Evolutionary conservation across 768 basidiomycete genomes (phyloP), one percentile per base, ranked within the genome.

Genomic region (Xerocomellus dryophilus): DNA sequence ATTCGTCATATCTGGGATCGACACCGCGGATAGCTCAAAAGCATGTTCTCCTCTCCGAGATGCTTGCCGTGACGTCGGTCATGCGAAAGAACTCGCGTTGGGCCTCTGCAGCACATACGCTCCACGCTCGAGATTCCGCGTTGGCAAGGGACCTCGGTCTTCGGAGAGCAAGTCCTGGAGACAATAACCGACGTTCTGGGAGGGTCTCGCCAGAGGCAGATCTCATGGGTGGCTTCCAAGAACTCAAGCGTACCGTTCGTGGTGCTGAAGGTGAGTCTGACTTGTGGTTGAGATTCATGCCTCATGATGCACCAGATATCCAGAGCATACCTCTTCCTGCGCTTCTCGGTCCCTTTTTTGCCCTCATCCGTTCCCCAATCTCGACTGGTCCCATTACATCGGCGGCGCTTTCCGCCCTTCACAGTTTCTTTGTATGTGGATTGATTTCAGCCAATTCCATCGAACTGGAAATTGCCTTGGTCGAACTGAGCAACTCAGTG

Each of bases 71-170:
- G 60, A 97, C 93, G 34, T 89, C 91, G 2, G 81, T 84, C 18
- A 98, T 99, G 95, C 90, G 96, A 70, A 93, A 94, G 77, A 98
- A 98, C 74, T 93, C 95, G 43, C 84, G 97, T 41, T 98, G 96
- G 96, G 89, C 95, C 17, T 84, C 89, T 12, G 81, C 81, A 42
- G 81, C 80, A 25, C 81, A 84, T 63, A 81, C 81, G 23, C 77
- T 83, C 63, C 77, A 79, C 40, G 73, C 81, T 46, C 78, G 82
- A 58, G 87, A 87, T 64, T 81, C 85, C 18, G 80, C 83, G 2
- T 73, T 93, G 38, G 88, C 88, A 43, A 86, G 78, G 64, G 86
- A 85, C 62, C 81, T 89, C 39, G 90, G 90, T 27, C 79, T 90
- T 42, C 78, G 88, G 46, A 79, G 87, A 61, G 78, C 84, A 9